phyloP scores from a whole-genome alignment of 108 stramenopile species.

The Nannochloropsis oceanica region DNA sequence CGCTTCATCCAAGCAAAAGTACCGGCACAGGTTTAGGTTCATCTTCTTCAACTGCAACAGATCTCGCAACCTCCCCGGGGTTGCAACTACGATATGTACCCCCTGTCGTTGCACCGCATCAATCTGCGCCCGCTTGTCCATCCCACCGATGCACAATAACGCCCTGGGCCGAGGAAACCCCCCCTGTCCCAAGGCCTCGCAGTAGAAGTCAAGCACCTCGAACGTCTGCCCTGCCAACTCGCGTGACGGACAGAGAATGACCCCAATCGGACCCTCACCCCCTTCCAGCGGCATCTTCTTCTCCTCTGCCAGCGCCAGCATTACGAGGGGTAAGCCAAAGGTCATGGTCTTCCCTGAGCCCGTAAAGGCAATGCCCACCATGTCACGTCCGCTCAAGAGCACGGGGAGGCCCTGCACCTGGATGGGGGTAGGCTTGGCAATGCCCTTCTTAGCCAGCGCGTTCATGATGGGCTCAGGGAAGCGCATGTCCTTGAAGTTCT shows the following conservation, averaged over 20 bases:
- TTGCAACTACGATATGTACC: slow-evolving; percentile 85
- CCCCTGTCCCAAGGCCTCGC: slow-evolving; percentile 11
- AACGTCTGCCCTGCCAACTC: slow-evolving; percentile 95
- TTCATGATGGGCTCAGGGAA: slow-evolving; percentile 66
- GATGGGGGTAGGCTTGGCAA: slow-evolving; percentile 89
- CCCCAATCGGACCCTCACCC: slow-evolving; percentile 88
- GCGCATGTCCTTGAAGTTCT: slow-evolving; percentile 83
- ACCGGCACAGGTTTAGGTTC: slow-evolving; percentile 69
- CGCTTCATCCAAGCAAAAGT: slow-evolving; percentile 91
- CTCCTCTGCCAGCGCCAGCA: slow-evolving; percentile 92
- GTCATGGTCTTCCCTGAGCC: slow-evolving; percentile 82
- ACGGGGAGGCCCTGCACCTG: slow-evolving; percentile 98
- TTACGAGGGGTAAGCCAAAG: slow-evolving; percentile 80
- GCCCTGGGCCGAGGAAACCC: slow-evolving; percentile 60
- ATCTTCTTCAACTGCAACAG: slow-evolving; percentile 67
- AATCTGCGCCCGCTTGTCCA: slow-evolving; percentile 69
- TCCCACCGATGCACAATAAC: slow-evolving; percentile 85
- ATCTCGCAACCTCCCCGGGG: slow-evolving; percentile 83
- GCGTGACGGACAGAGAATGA: slow-evolving; percentile 84
- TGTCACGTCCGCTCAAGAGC: slow-evolving; percentile 83
- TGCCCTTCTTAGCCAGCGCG: slow-evolving; percentile 59
- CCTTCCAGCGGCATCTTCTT: slow-evolving; percentile 68
- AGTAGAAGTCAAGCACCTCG: slow-evolving; percentile 57
- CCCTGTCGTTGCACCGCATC: slow-evolving; percentile 50
- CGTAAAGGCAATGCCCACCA: slow-evolving; percentile 99